phyloP scores from a whole-genome alignment of 2,329 filamentous ascomycete genomes.

The Dryadomyces quercivorus region DNA sequence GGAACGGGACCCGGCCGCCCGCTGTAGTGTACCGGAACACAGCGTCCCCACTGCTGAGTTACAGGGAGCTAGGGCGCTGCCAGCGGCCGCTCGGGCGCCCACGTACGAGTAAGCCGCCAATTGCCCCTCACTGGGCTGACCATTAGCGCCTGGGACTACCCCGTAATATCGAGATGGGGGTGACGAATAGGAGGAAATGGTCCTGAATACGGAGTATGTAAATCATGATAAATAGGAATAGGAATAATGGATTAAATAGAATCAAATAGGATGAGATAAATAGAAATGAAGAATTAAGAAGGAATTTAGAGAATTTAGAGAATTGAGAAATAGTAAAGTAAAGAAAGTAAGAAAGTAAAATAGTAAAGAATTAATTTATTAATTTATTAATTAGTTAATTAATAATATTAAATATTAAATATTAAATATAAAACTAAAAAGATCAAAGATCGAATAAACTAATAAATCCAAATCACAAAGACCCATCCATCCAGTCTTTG shows the following conservation, averaged over 20 bases:
- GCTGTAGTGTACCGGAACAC: not conserved
- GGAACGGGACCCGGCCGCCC: not conserved
- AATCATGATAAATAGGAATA: too few relatives aligned
- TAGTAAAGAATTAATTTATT: too few relatives aligned
- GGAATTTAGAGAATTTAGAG: too few relatives aligned
- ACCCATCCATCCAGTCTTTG: not conserved
- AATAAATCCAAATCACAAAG: not conserved
- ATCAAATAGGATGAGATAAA: not conserved
- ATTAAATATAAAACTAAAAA: not conserved
- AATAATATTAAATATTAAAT: not conserved
- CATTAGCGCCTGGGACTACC: not conserved
- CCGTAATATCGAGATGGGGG: not conserved
- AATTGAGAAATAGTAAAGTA: not conserved
- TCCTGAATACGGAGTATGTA: too few relatives aligned
- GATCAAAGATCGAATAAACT: not conserved
- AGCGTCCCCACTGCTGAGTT: not conserved
- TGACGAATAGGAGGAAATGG: not conserved
- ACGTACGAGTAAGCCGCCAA: too few relatives aligned
- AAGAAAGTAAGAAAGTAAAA: not conserved
- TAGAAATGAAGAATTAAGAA: not conserved
- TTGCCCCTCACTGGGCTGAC: too few relatives aligned
- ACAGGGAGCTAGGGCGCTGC: not conserved
- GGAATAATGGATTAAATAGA: not conserved
- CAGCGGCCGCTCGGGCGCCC: not conserved
- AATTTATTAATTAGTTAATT: too few relatives aligned